Conservation (phyloP, 2,329 filamentous ascomycete species). For the Penicillium digitatum region DNA sequence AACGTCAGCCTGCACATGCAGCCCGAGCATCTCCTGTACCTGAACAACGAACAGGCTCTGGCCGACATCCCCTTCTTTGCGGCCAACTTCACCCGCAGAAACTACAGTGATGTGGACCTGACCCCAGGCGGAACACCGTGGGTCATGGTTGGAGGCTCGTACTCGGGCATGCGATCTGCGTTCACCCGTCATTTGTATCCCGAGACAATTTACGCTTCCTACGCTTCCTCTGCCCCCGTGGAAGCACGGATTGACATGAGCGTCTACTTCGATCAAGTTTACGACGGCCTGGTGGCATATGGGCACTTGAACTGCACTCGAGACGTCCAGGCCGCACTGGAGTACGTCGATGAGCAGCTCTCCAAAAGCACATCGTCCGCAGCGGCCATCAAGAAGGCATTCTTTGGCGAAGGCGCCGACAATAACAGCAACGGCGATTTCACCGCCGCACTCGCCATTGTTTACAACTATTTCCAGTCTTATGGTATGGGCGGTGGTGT, state of each 20-base stretch:
- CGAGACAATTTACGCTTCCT: slow-evolving; percentile 41
- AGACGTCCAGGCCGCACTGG: slow-evolving; percentile 48
- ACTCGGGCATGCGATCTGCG: slow-evolving; percentile 44
- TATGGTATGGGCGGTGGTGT: slow-evolving; percentile 42
- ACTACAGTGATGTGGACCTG: slow-evolving; percentile 33
- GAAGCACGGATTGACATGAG: slow-evolving; percentile 50
- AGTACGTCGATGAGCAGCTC: slow-evolving; percentile 49
- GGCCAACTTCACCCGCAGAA: slow-evolving; percentile 35
- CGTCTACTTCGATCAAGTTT: slow-evolving; percentile 51
- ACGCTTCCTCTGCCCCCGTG: slow-evolving; percentile 43
- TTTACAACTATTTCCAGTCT: slow-evolving; percentile 45
- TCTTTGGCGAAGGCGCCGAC: slow-evolving; percentile 48
- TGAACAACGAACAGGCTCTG: slow-evolving; percentile 44
- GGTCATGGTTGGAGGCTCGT: slow-evolving; percentile 48
- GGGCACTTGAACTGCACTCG: slow-evolving; percentile 50
- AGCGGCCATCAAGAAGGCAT: slow-evolving; percentile 44
- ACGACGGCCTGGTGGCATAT: slow-evolving; percentile 47
- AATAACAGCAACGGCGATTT: slow-evolving; percentile 48
- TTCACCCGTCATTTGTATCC: slow-evolving; percentile 45
- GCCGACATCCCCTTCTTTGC: slow-evolving; percentile 47
- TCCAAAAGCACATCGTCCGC: slow-evolving; percentile 34
- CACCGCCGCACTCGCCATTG: slow-evolving; percentile 40
- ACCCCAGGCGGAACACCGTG: slow-evolving; percentile 43
- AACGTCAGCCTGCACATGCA: slow-evolving; percentile 35
- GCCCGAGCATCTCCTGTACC: slow-evolving; percentile 40